These are phyloP conservation scores for Erigeron philadelphicus DNA, from an alignment of 140 eudicot genomes.

Conservation along the genomic window DNA sequence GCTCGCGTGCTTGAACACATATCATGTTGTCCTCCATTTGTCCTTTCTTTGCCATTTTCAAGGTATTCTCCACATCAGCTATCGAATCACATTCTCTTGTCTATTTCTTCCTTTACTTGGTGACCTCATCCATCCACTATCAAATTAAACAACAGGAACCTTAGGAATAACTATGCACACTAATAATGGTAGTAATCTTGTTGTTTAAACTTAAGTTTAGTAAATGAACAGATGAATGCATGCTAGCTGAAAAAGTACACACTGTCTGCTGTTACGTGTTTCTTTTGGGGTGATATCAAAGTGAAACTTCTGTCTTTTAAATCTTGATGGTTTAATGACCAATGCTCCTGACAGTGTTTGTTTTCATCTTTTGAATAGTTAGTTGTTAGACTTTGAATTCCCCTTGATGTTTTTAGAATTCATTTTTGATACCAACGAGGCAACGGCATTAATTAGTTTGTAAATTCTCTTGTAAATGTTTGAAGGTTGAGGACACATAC, in stretches of 20 bases:
- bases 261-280: constrained; percentile 3
- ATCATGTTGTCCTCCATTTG: constrained; percentile 53
- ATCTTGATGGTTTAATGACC: constrained; percentile 16
- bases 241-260: constrained; percentile 5
- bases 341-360: constrained; percentile 21
- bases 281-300: constrained; percentile 3
- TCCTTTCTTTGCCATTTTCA: constrained; percentile 13
- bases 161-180: constrained; percentile 2
- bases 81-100: constrained; percentile 26
- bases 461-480: not conserved
- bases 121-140: constrained; percentile 29
- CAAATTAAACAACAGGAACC: constrained; percentile 17
- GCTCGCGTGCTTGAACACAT: constrained; percentile 38
- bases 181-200: constrained; percentile 15
- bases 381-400: not conserved
- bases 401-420: constrained; percentile 1
- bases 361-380: constrained; percentile 5
- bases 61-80: constrained; percentile 11
- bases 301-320: constrained; percentile 5
- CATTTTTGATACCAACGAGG: not conserved
- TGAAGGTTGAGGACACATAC: constrained; percentile 11
- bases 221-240: constrained; percentile 9
- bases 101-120: constrained; percentile 5
- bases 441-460: not conserved
- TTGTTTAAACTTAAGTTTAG: constrained; percentile 12